phyloP scores from a whole-genome alignment of 2,329 filamentous ascomycete species.

The Verticillium tricorpus region DNA sequence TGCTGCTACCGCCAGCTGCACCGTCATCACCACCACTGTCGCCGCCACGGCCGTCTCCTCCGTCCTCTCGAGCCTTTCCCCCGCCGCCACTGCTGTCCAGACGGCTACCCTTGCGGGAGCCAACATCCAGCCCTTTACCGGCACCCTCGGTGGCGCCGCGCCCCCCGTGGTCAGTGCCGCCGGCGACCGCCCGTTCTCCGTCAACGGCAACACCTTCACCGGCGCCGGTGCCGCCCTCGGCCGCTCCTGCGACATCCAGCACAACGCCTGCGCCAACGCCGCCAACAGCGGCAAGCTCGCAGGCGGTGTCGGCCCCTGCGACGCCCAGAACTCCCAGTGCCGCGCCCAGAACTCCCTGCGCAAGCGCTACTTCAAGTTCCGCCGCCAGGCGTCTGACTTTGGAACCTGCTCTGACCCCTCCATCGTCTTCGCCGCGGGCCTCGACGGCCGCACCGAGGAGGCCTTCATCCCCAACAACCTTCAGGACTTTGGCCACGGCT shows the following conservation, averaged over 20 bases:
- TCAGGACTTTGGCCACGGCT: conserved; percentile 47
- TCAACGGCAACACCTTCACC: conserved; percentile 54
- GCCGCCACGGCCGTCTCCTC: not conserved
- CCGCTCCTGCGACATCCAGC: conserved; percentile 58
- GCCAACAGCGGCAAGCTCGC: conserved; percentile 1
- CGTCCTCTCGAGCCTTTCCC: not conserved
- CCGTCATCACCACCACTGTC: not conserved
- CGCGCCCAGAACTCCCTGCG: conserved; percentile 13
- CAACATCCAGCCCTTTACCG: conserved; percentile 43
- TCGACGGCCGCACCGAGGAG: conserved; percentile 41
- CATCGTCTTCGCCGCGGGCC: conserved; percentile 42
- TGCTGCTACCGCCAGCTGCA: not conserved
- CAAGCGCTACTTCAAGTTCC: conserved; percentile 9
- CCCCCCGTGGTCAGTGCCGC: conserved; percentile 35
- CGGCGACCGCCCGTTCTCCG: conserved; percentile 46
- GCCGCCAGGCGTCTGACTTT: conserved; percentile 23
- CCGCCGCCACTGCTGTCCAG: not conserved
- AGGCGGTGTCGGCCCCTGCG: not conserved
- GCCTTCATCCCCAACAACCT: conserved; percentile 34
- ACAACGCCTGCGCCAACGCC: conserved; percentile 1
- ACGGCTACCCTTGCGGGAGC: conserved; percentile 4
- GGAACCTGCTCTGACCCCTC: conserved; percentile 42
- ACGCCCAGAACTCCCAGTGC: conserved; percentile 6
- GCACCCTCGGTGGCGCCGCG: conserved; percentile 34
- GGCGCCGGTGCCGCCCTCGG: conserved; percentile 51